Evolutionary conservation across 352 stramenopile genomes (phyloP), one percentile per base, ranked within the genome.

Genomic region (Pythium monospermum): DNA sequence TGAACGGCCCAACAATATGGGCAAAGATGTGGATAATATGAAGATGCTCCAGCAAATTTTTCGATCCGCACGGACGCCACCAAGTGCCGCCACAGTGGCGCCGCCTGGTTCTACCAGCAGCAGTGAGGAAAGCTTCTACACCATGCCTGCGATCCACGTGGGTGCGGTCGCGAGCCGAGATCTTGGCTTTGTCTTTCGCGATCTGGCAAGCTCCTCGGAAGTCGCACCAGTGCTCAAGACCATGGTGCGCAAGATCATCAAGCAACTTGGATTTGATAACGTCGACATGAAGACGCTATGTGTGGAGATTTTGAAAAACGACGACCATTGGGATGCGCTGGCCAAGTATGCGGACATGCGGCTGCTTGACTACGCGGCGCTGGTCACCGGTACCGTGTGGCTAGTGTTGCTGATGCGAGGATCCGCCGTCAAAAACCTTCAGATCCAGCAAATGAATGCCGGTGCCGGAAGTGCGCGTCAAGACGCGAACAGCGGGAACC

Each of bases 41-140:
- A 94, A 94, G 55, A 90, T 94, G 68, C 70, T 94, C 10, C 83
- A 91, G 59, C 83, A 92, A 37, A 91, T 94, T 23, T 91, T 94
- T 39, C 73, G 79, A 16, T 78, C 83, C 3, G 80, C 73, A 0
- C 73, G 79, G 15, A 66, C 41, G n/a, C 19, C 46, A 37, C 32
- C 41, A 28, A 60, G 26, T 32, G n/a, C n/a, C n/a, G n/a, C n/a
- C n/a, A n/a, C n/a, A n/a, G n/a, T n/a, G n/a, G n/a, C n/a, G n/a
- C n/a, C n/a, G n/a, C n/a, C n/a, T n/a, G n/a, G n/a, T n/a, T n/a
- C n/a, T n/a, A 48, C 32, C 1, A n/a, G 33, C n/a, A 61, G 54
- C 10, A 18, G n/a, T 19, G 74, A 91, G 38, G 77, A 91, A 31
- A 31, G 63, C 15, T 88, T 91, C 53, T 87, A 85, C 47, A 72